Evolutionary conservation across 2,329 filamentous ascomycete genomes (phyloP).

Genomic region (Fusarium sp.): DNA sequence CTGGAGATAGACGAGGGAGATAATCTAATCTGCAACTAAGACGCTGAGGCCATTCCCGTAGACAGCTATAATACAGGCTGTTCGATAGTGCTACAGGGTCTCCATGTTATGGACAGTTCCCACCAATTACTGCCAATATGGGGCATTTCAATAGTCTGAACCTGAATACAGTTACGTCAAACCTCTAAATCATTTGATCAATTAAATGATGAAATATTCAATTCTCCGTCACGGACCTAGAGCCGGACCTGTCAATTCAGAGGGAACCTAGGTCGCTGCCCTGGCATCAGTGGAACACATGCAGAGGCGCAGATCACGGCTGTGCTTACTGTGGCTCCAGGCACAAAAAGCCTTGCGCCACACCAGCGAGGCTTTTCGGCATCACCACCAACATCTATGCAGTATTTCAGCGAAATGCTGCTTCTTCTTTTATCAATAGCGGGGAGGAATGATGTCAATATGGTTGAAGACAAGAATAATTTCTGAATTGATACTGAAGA

Average conservation of each 20-base stretch:
- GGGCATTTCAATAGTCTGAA: not conserved
- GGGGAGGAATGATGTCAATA: not conserved
- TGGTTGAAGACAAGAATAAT: rapidly evolving
- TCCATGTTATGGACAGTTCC: not conserved
- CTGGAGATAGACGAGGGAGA: not conserved
- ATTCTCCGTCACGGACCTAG: not conserved
- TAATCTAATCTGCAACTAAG: not conserved
- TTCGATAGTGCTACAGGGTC: not conserved
- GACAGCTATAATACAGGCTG: not conserved
- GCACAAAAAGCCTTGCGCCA: slow-evolving; percentile 21
- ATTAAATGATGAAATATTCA: not conserved
- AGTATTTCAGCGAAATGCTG: not conserved
- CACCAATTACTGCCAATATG: not conserved
- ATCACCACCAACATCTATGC: slow-evolving; percentile 16
- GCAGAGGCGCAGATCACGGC: slow-evolving; percentile 29
- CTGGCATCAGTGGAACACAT: slow-evolving; percentile 14
- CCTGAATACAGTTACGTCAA: not conserved
- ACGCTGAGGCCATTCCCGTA: not conserved
- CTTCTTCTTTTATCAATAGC: not conserved
- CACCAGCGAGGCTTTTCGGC: slow-evolving; percentile 29
- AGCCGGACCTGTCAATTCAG: not conserved
- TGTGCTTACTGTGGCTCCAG: slow-evolving; percentile 28
- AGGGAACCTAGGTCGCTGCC: slow-evolving; percentile 1
- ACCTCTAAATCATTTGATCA: not conserved
- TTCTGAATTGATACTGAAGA: not conserved